phyloP scores from a whole-genome alignment of 352 stramenopile genomes.

The Phytophthora vignae region DNA sequence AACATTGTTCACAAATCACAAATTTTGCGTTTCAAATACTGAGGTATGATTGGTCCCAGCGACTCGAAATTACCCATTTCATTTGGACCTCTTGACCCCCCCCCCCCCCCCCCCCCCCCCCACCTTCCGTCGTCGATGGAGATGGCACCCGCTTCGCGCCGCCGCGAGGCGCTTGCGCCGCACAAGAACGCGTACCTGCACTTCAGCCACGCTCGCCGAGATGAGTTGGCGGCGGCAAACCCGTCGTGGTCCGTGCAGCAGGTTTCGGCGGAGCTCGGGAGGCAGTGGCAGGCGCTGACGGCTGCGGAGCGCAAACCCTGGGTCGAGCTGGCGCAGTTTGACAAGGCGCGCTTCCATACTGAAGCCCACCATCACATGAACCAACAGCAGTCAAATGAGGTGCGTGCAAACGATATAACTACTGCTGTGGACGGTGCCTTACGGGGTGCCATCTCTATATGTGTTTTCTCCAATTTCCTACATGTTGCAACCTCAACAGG shows the following conservation, averaged over 20 bases:
- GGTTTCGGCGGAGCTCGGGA: conserved; percentile 56
- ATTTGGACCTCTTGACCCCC: conserved; percentile 10
- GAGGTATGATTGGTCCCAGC: conserved; percentile 10
- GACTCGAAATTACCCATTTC: background rate
- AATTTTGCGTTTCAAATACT: conserved; percentile 15
- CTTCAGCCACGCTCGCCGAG: conserved; percentile 48
- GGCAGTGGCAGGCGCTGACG: conserved; percentile 59
- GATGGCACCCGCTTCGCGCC: background rate
- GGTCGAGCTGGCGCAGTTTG: conserved; percentile 67
- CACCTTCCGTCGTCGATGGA: conserved; percentile 20
- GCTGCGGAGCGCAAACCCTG: conserved; percentile 53
- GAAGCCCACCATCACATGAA: conserved; percentile 40
- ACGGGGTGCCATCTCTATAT: background rate
- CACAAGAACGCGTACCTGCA: conserved; percentile 64
- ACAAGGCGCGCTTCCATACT: conserved; percentile 57
- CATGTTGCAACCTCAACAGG: conserved; percentile 14
- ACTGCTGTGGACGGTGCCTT: background rate
- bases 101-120: background rate
- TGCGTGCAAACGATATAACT: conserved; percentile 4
- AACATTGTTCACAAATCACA: conserved; percentile 17
- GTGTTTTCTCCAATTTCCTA: background rate
- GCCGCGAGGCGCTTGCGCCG: conserved; percentile 18
- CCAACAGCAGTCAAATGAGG: conserved; percentile 17
- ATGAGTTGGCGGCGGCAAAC: conserved; percentile 38
- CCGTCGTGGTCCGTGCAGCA: conserved; percentile 57